Conservation (phyloP, 805 yeast genomes). For the Ogataea trehaloabstinens region DNA sequence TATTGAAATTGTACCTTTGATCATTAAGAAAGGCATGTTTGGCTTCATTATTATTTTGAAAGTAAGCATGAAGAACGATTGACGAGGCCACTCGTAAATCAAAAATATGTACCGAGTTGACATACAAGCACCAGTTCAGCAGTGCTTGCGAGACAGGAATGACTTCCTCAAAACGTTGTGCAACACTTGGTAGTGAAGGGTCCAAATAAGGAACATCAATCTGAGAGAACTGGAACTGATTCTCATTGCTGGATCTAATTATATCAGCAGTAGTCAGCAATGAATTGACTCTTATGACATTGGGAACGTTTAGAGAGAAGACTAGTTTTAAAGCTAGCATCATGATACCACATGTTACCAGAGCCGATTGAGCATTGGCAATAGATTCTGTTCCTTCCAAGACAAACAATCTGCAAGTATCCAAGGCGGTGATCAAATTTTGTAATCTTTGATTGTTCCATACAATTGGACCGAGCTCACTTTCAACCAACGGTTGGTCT, state of each 20-base stretch:
- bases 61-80: constrained; percentile 62
- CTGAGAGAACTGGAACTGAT: constrained; percentile 70
- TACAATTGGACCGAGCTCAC: constrained; percentile 42
- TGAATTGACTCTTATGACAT: constrained; percentile 63
- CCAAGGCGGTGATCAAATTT: constrained; percentile 66
- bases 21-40: constrained; percentile 61
- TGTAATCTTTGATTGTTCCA: constrained; percentile 79
- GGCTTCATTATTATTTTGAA: constrained; percentile 60
- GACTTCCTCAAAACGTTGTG: constrained; percentile 33
- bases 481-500: constrained; percentile 54
- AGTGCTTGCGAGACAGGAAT: constrained; percentile 75
- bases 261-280: constrained; percentile 75
- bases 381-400: constrained; percentile 70
- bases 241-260: constrained; percentile 59
- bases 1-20: constrained; percentile 52
- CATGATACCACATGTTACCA: constrained; percentile 62
- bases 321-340: constrained; percentile 66
- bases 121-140: constrained; percentile 76
- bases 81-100: constrained; percentile 77
- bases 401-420: constrained; percentile 70
- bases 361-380: constrained; percentile 54
- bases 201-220: constrained; percentile 93
- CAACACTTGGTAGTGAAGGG: constrained; percentile 42
- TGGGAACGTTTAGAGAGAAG: constrained; percentile 64
- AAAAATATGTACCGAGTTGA: constrained; percentile 81